phyloP scores from a whole-genome alignment of 768 basidiomycete species.

The Tylopilus balloui region DNA sequence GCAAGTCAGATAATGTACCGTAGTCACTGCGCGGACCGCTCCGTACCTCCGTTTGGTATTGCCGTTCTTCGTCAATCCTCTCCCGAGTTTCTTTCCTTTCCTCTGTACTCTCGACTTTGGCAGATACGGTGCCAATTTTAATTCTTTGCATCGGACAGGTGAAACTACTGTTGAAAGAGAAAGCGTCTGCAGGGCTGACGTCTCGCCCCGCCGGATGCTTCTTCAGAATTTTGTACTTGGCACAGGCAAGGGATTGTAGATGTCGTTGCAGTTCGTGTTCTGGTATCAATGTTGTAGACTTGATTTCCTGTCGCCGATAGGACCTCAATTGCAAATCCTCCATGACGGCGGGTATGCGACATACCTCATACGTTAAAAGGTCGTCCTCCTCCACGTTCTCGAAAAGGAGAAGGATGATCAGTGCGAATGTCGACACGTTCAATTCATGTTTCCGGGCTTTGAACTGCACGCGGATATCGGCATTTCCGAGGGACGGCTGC shows the following conservation, averaged over 20 bases:
- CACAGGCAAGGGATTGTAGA: slow-evolving; percentile 93
- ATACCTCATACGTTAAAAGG: slow-evolving; percentile 70
- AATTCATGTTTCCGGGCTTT: slow-evolving; percentile 79
- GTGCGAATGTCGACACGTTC: slow-evolving; percentile 85
- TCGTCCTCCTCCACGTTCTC: slow-evolving; percentile 66
- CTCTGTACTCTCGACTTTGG: slow-evolving; percentile 79
- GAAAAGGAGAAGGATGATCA: slow-evolving; percentile 86
- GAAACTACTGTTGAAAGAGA: slow-evolving; percentile 87
- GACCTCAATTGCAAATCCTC: background rate
- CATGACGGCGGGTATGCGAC: slow-evolving; percentile 17
- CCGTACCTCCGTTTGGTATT: slow-evolving; percentile 81
- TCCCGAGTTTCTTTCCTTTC: slow-evolving; percentile 89
- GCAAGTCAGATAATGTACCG: background rate
- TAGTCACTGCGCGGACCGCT: background rate
- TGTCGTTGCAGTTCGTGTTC: slow-evolving; percentile 83
- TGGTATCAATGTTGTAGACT: slow-evolving; percentile 65
- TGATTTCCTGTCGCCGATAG: slow-evolving; percentile 65
- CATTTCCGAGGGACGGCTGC: slow-evolving; percentile 87
- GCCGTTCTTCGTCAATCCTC: slow-evolving; percentile 88
- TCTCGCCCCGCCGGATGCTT: slow-evolving; percentile 90
- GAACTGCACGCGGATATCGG: slow-evolving; percentile 82
- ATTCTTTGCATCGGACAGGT: slow-evolving; percentile 79
- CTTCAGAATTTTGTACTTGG: slow-evolving; percentile 87
- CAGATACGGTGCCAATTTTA: slow-evolving; percentile 87
- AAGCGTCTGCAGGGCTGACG: slow-evolving; percentile 67